Evolutionary conservation across 345 rosid genomes (phyloP).

Genomic region (Kandelia obovata): DNA sequence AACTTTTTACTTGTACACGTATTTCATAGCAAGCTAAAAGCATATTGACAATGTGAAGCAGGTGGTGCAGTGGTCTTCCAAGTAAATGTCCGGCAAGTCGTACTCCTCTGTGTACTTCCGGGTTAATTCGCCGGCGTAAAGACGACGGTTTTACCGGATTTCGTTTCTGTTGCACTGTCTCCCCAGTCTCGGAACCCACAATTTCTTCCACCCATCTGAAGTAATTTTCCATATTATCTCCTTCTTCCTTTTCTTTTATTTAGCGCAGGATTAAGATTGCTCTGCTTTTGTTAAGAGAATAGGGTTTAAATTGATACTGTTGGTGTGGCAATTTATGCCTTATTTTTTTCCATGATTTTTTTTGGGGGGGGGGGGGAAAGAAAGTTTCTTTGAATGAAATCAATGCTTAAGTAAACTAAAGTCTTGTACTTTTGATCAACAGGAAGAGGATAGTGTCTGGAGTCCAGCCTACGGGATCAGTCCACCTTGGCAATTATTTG

Average conservation of each 20-base stretch:
- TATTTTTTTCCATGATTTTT: not conserved
- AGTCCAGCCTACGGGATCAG: constrained; percentile 86
- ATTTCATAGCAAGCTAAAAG: not conserved
- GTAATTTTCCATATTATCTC: constrained; percentile 14
- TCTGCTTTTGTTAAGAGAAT: not conserved
- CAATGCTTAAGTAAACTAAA: not conserved
- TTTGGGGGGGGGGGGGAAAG: not conserved
- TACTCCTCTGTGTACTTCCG: not conserved
- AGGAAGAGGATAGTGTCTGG: constrained; percentile 92
- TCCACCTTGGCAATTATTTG: constrained; percentile 90
- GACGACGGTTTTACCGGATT: constrained; percentile 15
- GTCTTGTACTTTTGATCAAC: not conserved
- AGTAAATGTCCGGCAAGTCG: constrained; percentile 15
- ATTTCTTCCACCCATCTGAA: constrained; percentile 38
- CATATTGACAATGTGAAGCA: constrained; percentile 16
- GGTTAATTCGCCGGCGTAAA: constrained; percentile 8
- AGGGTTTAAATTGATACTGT: not conserved
- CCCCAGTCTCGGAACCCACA: constrained; percentile 31
- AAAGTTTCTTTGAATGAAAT: not conserved
- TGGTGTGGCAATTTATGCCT: not conserved
- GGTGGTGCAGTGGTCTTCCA: constrained; percentile 22
- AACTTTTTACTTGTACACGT: not conserved
- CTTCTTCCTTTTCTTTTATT: not conserved
- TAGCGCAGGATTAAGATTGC: not conserved
- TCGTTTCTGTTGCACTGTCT: constrained; percentile 46